A percentile compares a stretch with the other conserved stretches of the same genome.
Evolutionary conservation across 345 rosid species (phyloP).

Genomic region (Crucihimalaya himalaica): DNA sequence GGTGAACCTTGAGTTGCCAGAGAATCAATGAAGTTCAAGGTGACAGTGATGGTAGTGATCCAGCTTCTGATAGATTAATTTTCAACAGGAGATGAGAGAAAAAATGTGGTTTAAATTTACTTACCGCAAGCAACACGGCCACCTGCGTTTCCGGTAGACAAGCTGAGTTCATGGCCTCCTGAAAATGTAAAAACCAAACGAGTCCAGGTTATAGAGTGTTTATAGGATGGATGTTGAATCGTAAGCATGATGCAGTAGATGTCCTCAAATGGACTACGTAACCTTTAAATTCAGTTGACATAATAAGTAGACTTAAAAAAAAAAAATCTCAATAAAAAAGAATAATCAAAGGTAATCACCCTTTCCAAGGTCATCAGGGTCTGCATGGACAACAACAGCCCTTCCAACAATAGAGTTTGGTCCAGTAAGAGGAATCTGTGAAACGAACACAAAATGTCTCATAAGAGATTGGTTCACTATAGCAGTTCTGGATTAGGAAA

Average conservation of each 20-base stretch:
- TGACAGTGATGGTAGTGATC: background rate
- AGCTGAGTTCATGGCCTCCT: constrained; percentile 97
- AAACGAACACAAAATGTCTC: constrained; percentile 17
- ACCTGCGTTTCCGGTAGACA: constrained; percentile 88
- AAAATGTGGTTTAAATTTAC: constrained; percentile 24
- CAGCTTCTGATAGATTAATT: background rate
- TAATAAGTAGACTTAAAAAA: background rate
- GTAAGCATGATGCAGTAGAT: background rate
- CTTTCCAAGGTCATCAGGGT: constrained; percentile 97
- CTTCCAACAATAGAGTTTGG: constrained; percentile 82
- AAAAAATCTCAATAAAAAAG: background rate
- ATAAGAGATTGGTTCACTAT: background rate
- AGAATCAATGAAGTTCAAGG: constrained; percentile 20
- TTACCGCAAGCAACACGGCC: constrained; percentile 88
- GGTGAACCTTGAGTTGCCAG: constrained; percentile 14
- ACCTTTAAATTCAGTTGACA: background rate
- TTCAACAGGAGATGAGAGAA: background rate
- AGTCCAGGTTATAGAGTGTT: background rate
- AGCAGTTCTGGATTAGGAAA: background rate
- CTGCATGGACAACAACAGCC: constrained; percentile 90
- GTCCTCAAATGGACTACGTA: background rate
- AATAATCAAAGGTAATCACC: constrained; percentile 49
- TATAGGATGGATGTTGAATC: background rate
- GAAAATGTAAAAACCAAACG: constrained; percentile 31
- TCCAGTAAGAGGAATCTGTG: constrained; percentile 84